phyloP scores from a whole-genome alignment of 2,329 filamentous ascomycete genomes.

The Daldinia sp. region DNA sequence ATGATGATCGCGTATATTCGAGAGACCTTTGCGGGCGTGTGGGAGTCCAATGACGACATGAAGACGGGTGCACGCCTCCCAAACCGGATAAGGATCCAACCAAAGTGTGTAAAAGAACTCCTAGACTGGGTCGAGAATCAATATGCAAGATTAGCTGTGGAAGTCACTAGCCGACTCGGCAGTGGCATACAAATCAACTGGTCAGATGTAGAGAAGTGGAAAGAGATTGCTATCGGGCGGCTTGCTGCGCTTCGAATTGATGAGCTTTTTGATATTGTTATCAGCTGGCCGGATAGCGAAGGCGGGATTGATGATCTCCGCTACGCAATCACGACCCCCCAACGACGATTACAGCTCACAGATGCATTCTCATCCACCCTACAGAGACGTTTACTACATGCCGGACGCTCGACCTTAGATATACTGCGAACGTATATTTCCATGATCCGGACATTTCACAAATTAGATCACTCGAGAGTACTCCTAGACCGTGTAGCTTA shows the following conservation, averaged over 20 bases:
- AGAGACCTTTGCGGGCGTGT: slow-evolving; percentile 69
- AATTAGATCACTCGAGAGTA: slow-evolving; percentile 79
- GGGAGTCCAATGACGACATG: slow-evolving; percentile 52
- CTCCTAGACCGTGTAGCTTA: slow-evolving; percentile 77
- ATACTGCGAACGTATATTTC: slow-evolving; percentile 81
- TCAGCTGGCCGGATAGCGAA: slow-evolving; percentile 75
- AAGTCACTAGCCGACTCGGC: slow-evolving; percentile 63
- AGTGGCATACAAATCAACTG: slow-evolving; percentile 55
- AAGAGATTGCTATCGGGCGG: slow-evolving; percentile 72
- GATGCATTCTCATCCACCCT: slow-evolving; percentile 72
- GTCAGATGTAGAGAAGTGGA: slow-evolving; percentile 72
- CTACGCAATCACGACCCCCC: slow-evolving; percentile 72
- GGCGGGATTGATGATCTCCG: slow-evolving; percentile 79
- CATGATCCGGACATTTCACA: slow-evolving; percentile 79
- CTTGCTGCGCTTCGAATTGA: slow-evolving; percentile 74
- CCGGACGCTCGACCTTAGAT: slow-evolving; percentile 77
- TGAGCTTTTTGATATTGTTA: slow-evolving; percentile 81
- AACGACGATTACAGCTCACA: slow-evolving; percentile 74
- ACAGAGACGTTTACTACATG: slow-evolving; percentile 73
- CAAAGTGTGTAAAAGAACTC: slow-evolving; percentile 66
- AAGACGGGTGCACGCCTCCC: slow-evolving; percentile 34
- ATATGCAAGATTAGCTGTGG: slow-evolving; percentile 70
- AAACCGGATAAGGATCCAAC: slow-evolving; percentile 50
- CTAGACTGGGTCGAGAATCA: slow-evolving; percentile 73
- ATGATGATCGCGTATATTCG: slow-evolving; percentile 71